Evolutionary conservation across 352 stramenopile genomes (phyloP).

Genomic region (Phytopythium helicoides): DNA sequence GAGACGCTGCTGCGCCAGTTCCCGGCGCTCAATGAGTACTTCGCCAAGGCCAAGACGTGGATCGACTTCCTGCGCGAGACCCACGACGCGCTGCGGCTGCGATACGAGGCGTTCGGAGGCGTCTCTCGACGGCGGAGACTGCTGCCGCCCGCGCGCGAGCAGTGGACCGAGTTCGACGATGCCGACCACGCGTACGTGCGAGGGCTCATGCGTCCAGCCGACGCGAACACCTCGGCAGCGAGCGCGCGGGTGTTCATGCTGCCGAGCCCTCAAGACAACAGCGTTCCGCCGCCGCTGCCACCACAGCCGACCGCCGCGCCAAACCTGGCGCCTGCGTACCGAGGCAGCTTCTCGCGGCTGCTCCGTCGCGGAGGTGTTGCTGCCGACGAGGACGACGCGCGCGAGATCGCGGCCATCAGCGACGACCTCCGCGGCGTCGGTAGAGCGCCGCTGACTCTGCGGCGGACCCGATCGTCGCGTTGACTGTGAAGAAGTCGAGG

Average conservation of each 20-base stretch:
- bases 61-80: conserved; percentile 22
- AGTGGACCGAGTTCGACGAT: conserved; percentile 44
- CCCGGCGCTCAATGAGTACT: conserved; percentile 33
- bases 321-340: conserved; percentile 32
- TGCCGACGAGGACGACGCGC: conserved; percentile 42
- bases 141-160: conserved; percentile 6
- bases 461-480: not conserved
- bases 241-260: not conserved
- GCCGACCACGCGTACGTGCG: conserved; percentile 48
- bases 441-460: conserved; percentile 7
- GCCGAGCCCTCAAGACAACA: not conserved
- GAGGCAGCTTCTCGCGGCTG: conserved; percentile 42
- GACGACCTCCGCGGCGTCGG: conserved; percentile 40
- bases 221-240: not conserved
- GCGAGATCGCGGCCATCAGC: conserved; percentile 24
- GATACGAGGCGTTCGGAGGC: conserved; percentile 10
- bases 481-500: too few relatives aligned
- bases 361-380: conserved; percentile 44
- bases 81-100: conserved; percentile 10
- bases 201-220: conserved; percentile 18
- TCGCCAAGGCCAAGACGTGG: conserved; percentile 25
- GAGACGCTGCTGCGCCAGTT: conserved; percentile 34
- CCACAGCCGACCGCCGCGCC: conserved; percentile 5
- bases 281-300: not conserved
- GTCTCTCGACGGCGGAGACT: conserved; percentile 24